A percentile compares a stretch with the other conserved stretches of the same genome.
These are phyloP conservation scores for Thozetella sp. DNA, from an alignment of 495 filamentous ascomycete species.

Conservation along the genomic window DNA sequence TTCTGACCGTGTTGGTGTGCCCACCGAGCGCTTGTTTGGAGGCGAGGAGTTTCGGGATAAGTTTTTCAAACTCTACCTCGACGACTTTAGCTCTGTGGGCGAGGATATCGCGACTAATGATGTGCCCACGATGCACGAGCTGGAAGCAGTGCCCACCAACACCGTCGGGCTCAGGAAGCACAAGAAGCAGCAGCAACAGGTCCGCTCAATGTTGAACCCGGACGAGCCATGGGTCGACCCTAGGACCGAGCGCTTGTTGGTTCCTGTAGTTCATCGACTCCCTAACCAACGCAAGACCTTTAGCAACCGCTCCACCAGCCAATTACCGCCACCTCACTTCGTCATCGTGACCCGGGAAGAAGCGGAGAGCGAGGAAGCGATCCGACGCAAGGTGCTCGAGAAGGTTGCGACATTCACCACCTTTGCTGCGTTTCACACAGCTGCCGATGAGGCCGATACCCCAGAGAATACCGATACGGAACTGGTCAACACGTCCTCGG, in stretches of 20 bases:
- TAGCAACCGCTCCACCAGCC: background rate
- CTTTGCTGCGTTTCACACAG: slow-evolving; percentile 36
- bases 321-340: slow-evolving; percentile 46
- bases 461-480: slow-evolving; percentile 67
- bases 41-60: slow-evolving; percentile 78
- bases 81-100: slow-evolving; percentile 63
- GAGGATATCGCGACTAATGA: slow-evolving; percentile 71
- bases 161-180: slow-evolving; percentile 47
- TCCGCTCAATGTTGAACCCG: slow-evolving; percentile 40
- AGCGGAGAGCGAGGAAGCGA: slow-evolving; percentile 47
- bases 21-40: slow-evolving; percentile 63
- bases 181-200: slow-evolving; percentile 45
- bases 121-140: slow-evolving; percentile 72
- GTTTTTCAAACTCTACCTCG: slow-evolving; percentile 78
- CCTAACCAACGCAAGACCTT: slow-evolving; percentile 19
- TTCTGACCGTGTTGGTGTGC: slow-evolving; percentile 64
- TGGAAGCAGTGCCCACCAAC: slow-evolving; percentile 81
- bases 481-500: slow-evolving; percentile 71
- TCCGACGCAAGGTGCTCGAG: slow-evolving; percentile 51
- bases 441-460: slow-evolving; percentile 43
- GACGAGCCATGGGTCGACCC: slow-evolving; percentile 62
- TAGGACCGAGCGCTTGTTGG: slow-evolving; percentile 68
- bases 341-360: slow-evolving; percentile 52
- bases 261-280: slow-evolving; percentile 76
- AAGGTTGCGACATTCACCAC: slow-evolving; percentile 47